A percentile compares a stretch with the other conserved stretches of the same genome.
Conservation (phyloP, 192 early-diverging fungal species). For the Lobosporangium transversale region DNA sequence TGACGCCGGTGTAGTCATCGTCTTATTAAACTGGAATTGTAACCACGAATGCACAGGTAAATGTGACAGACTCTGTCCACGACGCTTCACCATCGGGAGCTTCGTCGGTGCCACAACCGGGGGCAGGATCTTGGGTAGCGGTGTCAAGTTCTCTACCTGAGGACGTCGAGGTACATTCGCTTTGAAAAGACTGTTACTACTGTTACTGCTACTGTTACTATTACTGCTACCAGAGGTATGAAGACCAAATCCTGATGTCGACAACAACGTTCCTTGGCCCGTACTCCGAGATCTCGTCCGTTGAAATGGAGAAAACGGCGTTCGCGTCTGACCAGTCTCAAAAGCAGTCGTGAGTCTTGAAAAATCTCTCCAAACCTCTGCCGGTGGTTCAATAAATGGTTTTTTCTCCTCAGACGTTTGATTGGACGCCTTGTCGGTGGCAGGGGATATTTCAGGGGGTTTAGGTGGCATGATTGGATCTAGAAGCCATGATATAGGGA, state of each 20-base stretch:
- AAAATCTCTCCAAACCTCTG: slow-evolving; percentile 40
- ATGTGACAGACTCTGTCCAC: slow-evolving; percentile 23
- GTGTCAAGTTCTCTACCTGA: slow-evolving; percentile 32
- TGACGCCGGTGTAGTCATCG: slow-evolving; percentile 31
- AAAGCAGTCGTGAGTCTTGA: slow-evolving; percentile 33
- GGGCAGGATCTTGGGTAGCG: slow-evolving; percentile 40
- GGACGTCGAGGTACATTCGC: slow-evolving; percentile 21
- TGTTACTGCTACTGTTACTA: not conserved
- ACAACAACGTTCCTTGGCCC: slow-evolving; percentile 2
- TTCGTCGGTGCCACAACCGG: not conserved
- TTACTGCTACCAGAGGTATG: not conserved
- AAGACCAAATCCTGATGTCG: not conserved
- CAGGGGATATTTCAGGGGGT: slow-evolving; percentile 7
- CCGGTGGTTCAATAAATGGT: slow-evolving; percentile 18
- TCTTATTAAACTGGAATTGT: slow-evolving; percentile 48
- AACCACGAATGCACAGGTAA: slow-evolving; percentile 44
- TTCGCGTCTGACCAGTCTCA: slow-evolving; percentile 37
- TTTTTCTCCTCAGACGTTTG: not conserved
- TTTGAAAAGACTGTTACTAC: slow-evolving; percentile 12
- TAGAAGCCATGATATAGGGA: slow-evolving; percentile 44
- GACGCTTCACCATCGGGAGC: slow-evolving; percentile 24
- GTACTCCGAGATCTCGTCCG: slow-evolving; percentile 13
- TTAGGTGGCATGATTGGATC: slow-evolving; percentile 41
- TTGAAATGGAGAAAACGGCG: slow-evolving; percentile 33
- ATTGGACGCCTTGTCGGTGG: not conserved